phyloP scores from a whole-genome alignment of 208 protist genomes.

The Trypanosomatidae sp. region DNA sequence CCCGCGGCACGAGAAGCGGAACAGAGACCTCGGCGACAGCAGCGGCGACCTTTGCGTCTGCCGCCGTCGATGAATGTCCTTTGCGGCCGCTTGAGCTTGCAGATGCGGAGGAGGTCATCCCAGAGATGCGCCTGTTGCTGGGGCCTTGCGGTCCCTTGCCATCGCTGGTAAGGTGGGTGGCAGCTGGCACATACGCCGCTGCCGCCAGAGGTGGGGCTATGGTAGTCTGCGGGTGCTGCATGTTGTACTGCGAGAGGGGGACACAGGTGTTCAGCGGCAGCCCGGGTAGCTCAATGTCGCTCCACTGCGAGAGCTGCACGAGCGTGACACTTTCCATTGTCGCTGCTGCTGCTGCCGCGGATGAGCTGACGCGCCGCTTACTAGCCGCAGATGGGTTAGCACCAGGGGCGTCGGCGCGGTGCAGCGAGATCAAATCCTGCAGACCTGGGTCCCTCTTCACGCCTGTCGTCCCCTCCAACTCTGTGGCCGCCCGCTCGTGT shows the following conservation, averaged over 20 bases:
- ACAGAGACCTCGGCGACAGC: constrained; percentile 20
- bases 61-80: constrained; percentile 1
- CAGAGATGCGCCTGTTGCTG: constrained; percentile 3
- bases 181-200: constrained; percentile 38
- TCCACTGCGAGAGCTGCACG: constrained; percentile 27
- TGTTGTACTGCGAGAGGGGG: constrained; percentile 62
- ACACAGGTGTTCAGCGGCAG: constrained; percentile 53
- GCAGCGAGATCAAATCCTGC: constrained; percentile 59
- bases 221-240: constrained; percentile 39
- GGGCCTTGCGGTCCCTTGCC: constrained; percentile 1
- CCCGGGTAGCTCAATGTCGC: constrained; percentile 57
- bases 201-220: constrained; percentile 26
- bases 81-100: background rate
- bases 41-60: constrained; percentile 4
- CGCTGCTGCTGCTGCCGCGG: constrained; percentile 1
- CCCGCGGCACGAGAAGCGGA: constrained; percentile 55
- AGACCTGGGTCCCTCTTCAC: constrained; percentile 44
- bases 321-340: constrained; percentile 13
- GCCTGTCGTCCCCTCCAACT: constrained; percentile 28
- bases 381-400: background rate
- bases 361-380: constrained; percentile 13
- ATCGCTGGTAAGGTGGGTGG: constrained; percentile 1
- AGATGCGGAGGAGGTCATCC: background rate
- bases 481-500: constrained; percentile 36
- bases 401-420: constrained; percentile 18